phyloP scores from a whole-genome alignment of 148 eudicot genomes.

The Chenopodium suecicum region DNA sequence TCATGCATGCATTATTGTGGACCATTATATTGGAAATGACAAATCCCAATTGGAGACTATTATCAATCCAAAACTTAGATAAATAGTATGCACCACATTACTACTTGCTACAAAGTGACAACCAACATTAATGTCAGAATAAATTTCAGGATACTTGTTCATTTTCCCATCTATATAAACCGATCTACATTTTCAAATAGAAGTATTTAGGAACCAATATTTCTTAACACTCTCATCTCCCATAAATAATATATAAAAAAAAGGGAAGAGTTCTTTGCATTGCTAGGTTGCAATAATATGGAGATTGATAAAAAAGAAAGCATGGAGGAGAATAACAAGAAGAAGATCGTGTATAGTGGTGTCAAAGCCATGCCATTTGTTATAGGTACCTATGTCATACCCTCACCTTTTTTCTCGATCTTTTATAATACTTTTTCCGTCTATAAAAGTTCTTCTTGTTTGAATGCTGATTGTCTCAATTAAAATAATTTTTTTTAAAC shows the following conservation, averaged over 20 bases:
- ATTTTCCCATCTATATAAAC: background rate
- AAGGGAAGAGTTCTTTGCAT: background rate
- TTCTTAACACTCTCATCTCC: background rate
- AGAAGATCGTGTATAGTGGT: conserved; percentile 48
- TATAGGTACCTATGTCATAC: conserved; percentile 37
- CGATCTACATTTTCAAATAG: background rate
- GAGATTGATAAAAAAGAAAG: conserved; percentile 9
- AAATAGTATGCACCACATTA: background rate
- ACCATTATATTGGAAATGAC: background rate
- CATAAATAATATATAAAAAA: background rate
- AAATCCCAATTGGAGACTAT: conserved; percentile 17
- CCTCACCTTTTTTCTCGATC: background rate
- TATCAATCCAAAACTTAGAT: background rate
- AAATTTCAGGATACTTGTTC: background rate
- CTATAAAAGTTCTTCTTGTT: no score
- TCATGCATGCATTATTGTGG: background rate
- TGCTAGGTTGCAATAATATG: conserved; percentile 9
- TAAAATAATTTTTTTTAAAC: no score
- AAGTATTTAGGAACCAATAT: background rate
- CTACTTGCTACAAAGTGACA: conserved; percentile 12
- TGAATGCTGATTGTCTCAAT: no score
- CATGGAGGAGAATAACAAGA: conserved; percentile 20
- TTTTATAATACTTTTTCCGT: no score
- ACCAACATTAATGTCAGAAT: conserved; percentile 5
- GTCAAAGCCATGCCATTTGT: conserved; percentile 65